phyloP scores from a whole-genome alignment of 2,329 filamentous ascomycete species.

The Teratosphaeria zuluensis region DNA sequence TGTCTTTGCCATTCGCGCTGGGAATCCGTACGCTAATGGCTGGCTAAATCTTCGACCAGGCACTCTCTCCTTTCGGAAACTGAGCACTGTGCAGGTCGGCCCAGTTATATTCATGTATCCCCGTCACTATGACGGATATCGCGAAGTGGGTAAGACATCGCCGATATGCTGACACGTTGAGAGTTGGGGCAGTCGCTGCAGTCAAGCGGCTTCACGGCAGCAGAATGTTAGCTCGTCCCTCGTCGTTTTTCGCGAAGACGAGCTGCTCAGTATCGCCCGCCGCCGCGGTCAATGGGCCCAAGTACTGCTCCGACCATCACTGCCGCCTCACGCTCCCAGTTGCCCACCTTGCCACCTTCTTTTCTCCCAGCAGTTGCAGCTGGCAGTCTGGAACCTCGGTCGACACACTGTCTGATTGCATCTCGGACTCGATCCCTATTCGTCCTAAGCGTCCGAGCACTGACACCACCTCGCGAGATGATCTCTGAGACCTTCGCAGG shows the following conservation, averaged over 20 bases:
- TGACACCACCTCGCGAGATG: constrained; percentile 69
- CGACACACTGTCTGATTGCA: constrained; percentile 72
- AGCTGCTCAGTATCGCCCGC: constrained; percentile 1
- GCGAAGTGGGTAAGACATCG: too few species aligned
- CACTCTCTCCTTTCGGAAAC: neutral
- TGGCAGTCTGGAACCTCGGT: constrained; percentile 63
- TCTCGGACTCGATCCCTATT: constrained; percentile 68
- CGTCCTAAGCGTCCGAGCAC: constrained; percentile 66
- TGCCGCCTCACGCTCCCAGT: constrained; percentile 84
- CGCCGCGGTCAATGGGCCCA: constrained; percentile 35
- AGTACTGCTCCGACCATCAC: constrained; percentile 88
- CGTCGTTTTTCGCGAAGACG: neutral
- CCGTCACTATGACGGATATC: too few species aligned
- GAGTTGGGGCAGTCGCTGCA: too few species aligned
- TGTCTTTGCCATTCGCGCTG: neutral
- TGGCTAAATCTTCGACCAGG: neutral
- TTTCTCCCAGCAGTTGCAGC: constrained; percentile 29
- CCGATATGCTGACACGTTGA: too few species aligned
- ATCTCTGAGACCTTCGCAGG: constrained; percentile 75
- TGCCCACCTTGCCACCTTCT: constrained; percentile 32
- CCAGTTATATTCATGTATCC: too few species aligned
- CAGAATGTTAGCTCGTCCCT: too few species aligned
- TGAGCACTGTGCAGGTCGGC: too few species aligned
- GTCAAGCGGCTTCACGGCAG: too few species aligned
- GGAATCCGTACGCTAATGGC: neutral